A percentile compares a stretch with the other conserved stretches of the same genome.
phyloP scores from a whole-genome alignment of 176 grass and related monocot genomes.

The bread wheat (Triticum aestivum) region DNA sequence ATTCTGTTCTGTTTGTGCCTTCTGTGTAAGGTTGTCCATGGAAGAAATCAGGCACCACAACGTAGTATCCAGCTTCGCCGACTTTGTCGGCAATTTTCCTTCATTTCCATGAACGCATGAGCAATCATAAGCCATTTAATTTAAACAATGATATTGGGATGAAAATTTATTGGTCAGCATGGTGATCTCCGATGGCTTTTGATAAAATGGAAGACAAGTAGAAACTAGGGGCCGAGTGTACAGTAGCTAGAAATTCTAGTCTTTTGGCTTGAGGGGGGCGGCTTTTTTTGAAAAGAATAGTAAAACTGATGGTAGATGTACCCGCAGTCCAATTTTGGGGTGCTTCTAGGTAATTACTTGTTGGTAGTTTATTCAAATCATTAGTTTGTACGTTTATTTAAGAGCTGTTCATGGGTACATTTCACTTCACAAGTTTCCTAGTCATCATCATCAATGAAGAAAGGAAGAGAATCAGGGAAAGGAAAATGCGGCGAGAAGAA shows the following conservation, averaged over 20 bases:
- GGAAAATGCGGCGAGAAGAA: background rate
- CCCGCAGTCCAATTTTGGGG: too few relatives aligned
- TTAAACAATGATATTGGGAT: background rate
- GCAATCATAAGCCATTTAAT: background rate
- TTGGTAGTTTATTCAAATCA: too few relatives aligned
- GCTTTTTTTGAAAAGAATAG: too few relatives aligned
- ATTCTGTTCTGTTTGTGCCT: slow-evolving; percentile 7
- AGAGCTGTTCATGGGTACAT: background rate
- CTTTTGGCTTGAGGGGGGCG: too few relatives aligned
- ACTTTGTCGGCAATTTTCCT: slow-evolving; percentile 45
- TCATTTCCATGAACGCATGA: background rate
- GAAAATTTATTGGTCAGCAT: background rate
- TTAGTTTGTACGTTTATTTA: background rate
- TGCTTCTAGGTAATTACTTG: too few relatives aligned
- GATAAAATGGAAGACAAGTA: too few relatives aligned
- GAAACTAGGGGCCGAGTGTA: too few relatives aligned
- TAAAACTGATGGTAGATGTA: too few relatives aligned
- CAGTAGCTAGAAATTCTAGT: too few relatives aligned
- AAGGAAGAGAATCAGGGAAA: background rate
- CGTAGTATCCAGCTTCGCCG: slow-evolving; percentile 27
- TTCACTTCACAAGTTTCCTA: background rate
- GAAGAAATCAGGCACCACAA: slow-evolving; percentile 44
- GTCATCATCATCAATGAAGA: too few relatives aligned
- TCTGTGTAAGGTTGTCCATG: background rate
- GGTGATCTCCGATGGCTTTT: too few relatives aligned